Evolutionary conservation across 1,284 basidiomycete species (phyloP).

Genomic region (Coriolopsis trogii): DNA sequence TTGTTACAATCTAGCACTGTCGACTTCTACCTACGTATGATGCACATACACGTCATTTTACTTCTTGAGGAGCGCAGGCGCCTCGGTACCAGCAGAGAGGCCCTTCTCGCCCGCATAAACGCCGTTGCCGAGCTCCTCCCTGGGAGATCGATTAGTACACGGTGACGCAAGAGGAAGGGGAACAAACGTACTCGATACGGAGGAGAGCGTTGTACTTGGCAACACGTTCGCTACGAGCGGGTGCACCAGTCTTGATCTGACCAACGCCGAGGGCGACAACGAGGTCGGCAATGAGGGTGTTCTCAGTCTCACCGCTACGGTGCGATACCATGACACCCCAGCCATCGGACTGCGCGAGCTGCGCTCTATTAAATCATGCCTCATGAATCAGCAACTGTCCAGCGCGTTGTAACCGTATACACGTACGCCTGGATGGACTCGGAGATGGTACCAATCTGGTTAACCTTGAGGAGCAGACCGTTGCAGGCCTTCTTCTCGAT

Average conservation of each 20-base stretch:
- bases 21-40: slow-evolving; percentile 24
- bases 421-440: slow-evolving; percentile 91
- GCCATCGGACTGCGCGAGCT: slow-evolving; percentile 94
- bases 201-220: slow-evolving; percentile 92
- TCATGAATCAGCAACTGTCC: neutral
- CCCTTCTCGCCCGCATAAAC: slow-evolving; percentile 82
- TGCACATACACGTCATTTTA: slow-evolving; percentile 27
- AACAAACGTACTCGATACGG: slow-evolving; percentile 79
- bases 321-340: slow-evolving; percentile 99
- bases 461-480: slow-evolving; percentile 97
- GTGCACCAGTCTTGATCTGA: slow-evolving; percentile 99
- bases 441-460: slow-evolving; percentile 99
- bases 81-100: slow-evolving; percentile 72
- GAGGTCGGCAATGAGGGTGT: slow-evolving; percentile 97
- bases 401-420: neutral
- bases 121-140: slow-evolving; percentile 79
- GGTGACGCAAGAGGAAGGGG: too few species aligned
- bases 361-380: slow-evolving; percentile 61
- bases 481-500: slow-evolving; percentile 99
- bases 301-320: slow-evolving; percentile 96
- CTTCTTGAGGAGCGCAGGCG: slow-evolving; percentile 79
- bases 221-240: slow-evolving; percentile 91
- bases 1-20: slow-evolving; percentile 24
- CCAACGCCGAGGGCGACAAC: slow-evolving; percentile 92
- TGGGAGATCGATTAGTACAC: slow-evolving; percentile 34